Base-by-base conservation (phyloP, 2,329 filamentous ascomycete genomes). In the Botrytis deweyae region DNA sequence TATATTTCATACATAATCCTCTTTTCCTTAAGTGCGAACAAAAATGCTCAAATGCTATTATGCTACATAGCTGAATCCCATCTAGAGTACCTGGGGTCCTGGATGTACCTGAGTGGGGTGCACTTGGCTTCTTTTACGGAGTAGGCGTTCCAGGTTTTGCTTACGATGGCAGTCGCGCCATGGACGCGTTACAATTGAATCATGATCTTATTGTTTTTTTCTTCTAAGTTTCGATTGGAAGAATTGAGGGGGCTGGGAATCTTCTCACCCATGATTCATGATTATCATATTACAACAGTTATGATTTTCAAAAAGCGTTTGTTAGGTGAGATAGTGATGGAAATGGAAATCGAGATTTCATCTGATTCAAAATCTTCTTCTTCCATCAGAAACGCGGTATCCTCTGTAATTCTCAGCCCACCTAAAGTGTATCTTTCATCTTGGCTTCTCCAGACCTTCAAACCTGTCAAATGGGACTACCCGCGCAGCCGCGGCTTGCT, bases 401-500 rank as follows among this genome's bases (percentile, higher is more conserved):
- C 46, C 46, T 68, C 25, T 68, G 16, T 55, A 29, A 68, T 55
- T n/a, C 46, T 55, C 44, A 66, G 42, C 29, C 64, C 44, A 66
- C 20, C 25, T n/a, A 55, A 36, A 40, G 22, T 25, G 25, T 52
- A 52, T 44, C 42, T 65, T 46, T 22, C 65, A 22, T 18, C 25
- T 40, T 67, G n/a, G 65, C 9, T 49, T 68, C 16, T 25, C 25
- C 46, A 68, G 25, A 55, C 36, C 18, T 18, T 68, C 65, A 40
- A 38, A 58, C 38, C 22, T 72, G 63, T 72, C 71, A 72, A 72
- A 72, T 72, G 71, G 71, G 63, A 68, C 38, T 72, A 72, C 71
- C 71, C 71, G 71, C 71, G 52, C 52, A 72, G 71, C 71, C 71
- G 71, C 63, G 63, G 63, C 25, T 7, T 49, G 3, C 42, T 25